Conservation (phyloP, 2,329 filamentous ascomycete species). For the Cercospora sp. region DNA sequence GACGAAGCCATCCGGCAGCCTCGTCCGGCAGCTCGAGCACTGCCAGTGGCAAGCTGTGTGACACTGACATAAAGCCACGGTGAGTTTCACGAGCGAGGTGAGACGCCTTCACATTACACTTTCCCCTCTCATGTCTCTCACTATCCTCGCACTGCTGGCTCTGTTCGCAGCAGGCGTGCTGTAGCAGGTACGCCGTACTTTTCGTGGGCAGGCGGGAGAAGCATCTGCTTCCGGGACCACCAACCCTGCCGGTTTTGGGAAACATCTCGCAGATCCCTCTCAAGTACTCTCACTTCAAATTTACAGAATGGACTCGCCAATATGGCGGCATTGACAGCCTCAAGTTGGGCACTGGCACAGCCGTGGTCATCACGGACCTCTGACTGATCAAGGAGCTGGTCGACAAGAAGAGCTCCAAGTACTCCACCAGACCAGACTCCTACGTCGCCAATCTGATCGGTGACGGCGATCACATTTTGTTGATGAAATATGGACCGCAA, state of each 20-base stretch:
- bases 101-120: not conserved
- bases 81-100: not conserved
- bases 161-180: conserved; percentile 16
- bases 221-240: conserved; percentile 40
- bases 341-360: conserved; percentile 42
- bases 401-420: conserved; percentile 49
- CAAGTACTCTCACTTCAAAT: conserved; percentile 36
- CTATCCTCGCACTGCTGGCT: conserved; percentile 3
- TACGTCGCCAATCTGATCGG: conserved; percentile 50
- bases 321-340: conserved; percentile 36
- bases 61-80: not conserved
- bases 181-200: conserved; percentile 17
- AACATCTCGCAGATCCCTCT: conserved; percentile 45
- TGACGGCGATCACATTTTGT: conserved; percentile 49
- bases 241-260: conserved; percentile 46
- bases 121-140: not conserved
- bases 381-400: conserved; percentile 46
- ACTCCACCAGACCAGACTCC: conserved; percentile 41
- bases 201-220: conserved; percentile 28
- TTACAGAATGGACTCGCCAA: conserved; percentile 34
- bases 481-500: conserved; percentile 49
- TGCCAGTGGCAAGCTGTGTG: not conserved
- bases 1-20: not conserved
- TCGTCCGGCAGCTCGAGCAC: not conserved
- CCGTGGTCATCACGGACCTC: conserved; percentile 46